Percentiles rank a stretch among this genome's conserved stretches.
phyloP scores from a whole-genome alignment of 768 basidiomycete species.

The Naganishia kalamii region DNA sequence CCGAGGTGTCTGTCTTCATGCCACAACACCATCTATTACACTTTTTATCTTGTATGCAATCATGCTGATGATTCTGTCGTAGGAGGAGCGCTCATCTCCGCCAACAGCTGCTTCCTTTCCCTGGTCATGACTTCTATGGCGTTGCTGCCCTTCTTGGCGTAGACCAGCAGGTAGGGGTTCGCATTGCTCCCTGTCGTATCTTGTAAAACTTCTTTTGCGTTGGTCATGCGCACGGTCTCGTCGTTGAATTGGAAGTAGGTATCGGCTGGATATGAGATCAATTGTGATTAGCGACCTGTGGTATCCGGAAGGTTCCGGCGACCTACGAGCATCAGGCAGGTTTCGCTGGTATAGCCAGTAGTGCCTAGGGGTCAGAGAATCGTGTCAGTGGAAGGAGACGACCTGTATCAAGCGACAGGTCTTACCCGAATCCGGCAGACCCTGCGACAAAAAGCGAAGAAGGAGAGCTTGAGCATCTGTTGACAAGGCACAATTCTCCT shows the following conservation, averaged over 20 bases:
- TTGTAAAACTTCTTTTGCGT: slow-evolving; percentile 73
- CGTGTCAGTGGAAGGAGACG: not conserved
- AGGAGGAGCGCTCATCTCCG: not conserved
- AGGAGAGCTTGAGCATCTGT: not conserved
- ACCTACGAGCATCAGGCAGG: slow-evolving; percentile 60
- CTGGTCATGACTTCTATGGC: slow-evolving; percentile 13
- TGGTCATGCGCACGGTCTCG: slow-evolving; percentile 68
- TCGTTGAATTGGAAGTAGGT: slow-evolving; percentile 97
- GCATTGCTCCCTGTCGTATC: slow-evolving; percentile 58
- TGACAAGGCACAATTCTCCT: not conserved
- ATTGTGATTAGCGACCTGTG: not conserved
- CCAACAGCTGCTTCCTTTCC: slow-evolving; percentile 7
- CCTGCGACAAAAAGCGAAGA: slow-evolving; percentile 24
- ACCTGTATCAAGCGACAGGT: not conserved
- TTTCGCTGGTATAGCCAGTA: slow-evolving; percentile 94
- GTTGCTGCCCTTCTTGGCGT: slow-evolving; percentile 40
- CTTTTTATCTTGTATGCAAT: no score
- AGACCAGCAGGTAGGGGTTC: slow-evolving; percentile 48
- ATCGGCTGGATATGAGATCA: slow-evolving; percentile 50
- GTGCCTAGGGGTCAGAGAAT: slow-evolving; percentile 48
- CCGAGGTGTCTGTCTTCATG: no score
- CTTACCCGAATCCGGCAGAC: slow-evolving; percentile 49
- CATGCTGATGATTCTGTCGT: not conserved
- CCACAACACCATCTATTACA: no score
- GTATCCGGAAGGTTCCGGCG: no score